A percentile compares a stretch with the other conserved stretches of the same genome.
Conservation (phyloP, 225 moss, liverwort and hornwort species). For the Pleurozium schreberi region DNA sequence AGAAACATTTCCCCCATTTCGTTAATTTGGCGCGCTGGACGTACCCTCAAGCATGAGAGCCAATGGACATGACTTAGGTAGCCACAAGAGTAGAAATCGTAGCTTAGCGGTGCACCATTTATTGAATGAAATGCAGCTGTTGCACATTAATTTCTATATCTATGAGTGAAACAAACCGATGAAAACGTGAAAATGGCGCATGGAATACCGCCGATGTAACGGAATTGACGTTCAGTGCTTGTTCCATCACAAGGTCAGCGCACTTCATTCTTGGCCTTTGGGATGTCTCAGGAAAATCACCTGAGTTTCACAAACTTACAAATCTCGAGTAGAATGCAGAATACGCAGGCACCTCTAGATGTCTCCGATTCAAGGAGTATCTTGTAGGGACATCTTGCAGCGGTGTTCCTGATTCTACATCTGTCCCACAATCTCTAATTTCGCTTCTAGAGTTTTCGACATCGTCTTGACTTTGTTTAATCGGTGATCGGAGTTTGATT, state of each 20-base stretch:
- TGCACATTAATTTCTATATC: background rate
- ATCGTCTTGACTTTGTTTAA: background rate
- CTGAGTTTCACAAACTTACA: background rate
- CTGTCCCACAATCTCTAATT: background rate
- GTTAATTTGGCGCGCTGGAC: background rate
- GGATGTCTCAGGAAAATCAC: background rate
- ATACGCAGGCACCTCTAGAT: background rate
- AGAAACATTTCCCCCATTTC: background rate
- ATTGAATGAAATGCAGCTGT: background rate
- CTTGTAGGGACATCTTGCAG: background rate
- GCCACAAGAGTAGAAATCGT: background rate
- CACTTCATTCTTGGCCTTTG: background rate
- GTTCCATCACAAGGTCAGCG: background rate
- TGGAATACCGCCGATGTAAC: background rate
- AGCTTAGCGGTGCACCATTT: background rate
- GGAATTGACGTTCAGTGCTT: background rate
- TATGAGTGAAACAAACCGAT: background rate
- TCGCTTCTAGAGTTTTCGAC: background rate
- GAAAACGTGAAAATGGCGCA: background rate
- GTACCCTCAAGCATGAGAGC: background rate
- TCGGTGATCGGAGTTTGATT: background rate
- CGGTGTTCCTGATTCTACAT: background rate
- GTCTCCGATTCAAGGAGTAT: background rate
- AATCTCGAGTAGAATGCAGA: background rate
- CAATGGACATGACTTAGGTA: background rate